Evolutionary conservation across 2,329 filamentous ascomycete genomes (phyloP).

Genomic region (Arachnomyces sp.): DNA sequence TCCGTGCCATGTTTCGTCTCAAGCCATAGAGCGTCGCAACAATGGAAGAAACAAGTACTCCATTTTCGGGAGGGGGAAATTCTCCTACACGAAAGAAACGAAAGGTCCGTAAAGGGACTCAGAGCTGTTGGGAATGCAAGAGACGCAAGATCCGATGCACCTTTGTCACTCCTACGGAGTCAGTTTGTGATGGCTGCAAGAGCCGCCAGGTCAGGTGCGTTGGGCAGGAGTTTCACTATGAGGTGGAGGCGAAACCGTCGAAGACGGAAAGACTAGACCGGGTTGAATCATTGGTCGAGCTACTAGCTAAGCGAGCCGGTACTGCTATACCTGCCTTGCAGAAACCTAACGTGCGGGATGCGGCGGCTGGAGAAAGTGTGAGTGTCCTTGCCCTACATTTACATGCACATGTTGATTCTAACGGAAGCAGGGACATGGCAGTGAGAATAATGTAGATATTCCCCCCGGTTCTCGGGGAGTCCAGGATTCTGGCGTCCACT

Average conservation of each 20-base stretch:
- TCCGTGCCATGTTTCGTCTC: too few relatives aligned
- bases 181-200: constrained; percentile 21
- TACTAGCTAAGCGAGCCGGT: constrained; percentile 33
- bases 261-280: constrained; percentile 38
- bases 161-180: constrained; percentile 14
- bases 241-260: constrained; percentile 8
- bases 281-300: constrained; percentile 42
- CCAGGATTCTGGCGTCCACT: too few relatives aligned
- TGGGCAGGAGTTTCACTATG: constrained; percentile 42
- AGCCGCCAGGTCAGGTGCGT: constrained; percentile 28
- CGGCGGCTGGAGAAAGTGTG: too few relatives aligned
- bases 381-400: too few relatives aligned
- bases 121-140: constrained; percentile 26
- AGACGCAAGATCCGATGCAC: constrained; percentile 27
- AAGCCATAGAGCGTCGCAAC: too few relatives aligned
- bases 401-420: too few relatives aligned
- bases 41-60: too few relatives aligned
- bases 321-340: constrained; percentile 11
- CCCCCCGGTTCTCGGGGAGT: too few relatives aligned
- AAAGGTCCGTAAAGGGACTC: constrained; percentile 29
- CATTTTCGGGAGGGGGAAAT: too few relatives aligned
- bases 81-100: constrained; percentile 11
- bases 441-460: too few relatives aligned
- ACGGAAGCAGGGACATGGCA: too few relatives aligned
- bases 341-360: neutral